Percentiles rank a stretch among this genome's conserved stretches.
Conservation (phyloP, 192 early-diverging fungal genomes). For the Haplosporangium gracile region DNA sequence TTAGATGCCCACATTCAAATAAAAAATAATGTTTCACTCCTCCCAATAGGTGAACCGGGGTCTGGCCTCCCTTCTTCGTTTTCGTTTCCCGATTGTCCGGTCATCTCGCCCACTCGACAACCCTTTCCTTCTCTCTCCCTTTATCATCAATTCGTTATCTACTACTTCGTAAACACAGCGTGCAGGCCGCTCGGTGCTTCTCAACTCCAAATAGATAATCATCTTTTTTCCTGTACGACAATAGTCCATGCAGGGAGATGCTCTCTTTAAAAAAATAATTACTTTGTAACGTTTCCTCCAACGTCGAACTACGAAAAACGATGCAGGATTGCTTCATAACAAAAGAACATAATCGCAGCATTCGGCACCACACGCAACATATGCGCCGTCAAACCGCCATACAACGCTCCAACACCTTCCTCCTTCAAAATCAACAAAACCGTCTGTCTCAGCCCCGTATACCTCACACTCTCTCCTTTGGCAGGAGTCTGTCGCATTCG, state of each 20-base stretch:
- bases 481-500: conserved; percentile 86
- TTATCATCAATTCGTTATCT: too few relatives aligned
- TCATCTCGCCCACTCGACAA: not conserved
- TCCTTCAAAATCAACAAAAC: conserved; percentile 62
- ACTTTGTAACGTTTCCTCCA: not conserved
- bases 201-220: too few relatives aligned
- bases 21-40: not conserved
- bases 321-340: conserved; percentile 82
- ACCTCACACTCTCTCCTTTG: conserved; percentile 75
- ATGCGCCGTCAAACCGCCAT: conserved; percentile 95
- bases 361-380: conserved; percentile 96
- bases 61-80: not conserved
- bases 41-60: conserved; percentile 1
- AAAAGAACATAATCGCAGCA: conserved; percentile 94
- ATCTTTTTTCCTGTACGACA: too few relatives aligned
- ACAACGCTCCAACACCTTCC: conserved; percentile 89
- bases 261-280: not conserved
- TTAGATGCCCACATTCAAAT: not conserved
- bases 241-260: too few relatives aligned
- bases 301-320: conserved; percentile 27
- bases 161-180: too few relatives aligned
- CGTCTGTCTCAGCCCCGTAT: conserved; percentile 75
- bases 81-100: not conserved
- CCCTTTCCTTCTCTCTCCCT: not conserved
- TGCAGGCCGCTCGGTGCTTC: too few relatives aligned